Evolutionary conservation across 495 filamentous ascomycete species (phyloP).

Genomic region (Aspergillus nanangensis): DNA sequence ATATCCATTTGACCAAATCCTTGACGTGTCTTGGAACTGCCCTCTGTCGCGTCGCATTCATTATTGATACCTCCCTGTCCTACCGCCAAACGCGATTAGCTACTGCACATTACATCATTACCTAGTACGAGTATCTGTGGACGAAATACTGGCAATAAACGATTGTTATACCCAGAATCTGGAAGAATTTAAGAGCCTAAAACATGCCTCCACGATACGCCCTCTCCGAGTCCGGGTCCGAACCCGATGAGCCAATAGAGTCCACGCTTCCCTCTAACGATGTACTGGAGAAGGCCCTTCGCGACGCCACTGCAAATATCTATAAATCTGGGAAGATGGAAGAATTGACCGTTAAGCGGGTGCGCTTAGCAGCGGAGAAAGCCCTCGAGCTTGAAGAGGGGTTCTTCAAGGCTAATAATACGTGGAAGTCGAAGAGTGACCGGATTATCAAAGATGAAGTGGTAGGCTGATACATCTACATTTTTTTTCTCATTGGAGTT

Average conservation of each 20-base stretch:
- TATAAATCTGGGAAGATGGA: slow-evolving; percentile 55
- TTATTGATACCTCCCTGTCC: too few relatives aligned
- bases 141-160: too few relatives aligned
- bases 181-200: not conserved
- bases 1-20: too few relatives aligned
- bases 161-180: too few relatives aligned
- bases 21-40: too few relatives aligned
- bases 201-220: slow-evolving; percentile 32
- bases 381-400: slow-evolving; percentile 59
- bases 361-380: slow-evolving; percentile 64
- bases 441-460: slow-evolving; percentile 63
- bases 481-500: not conserved
- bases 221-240: slow-evolving; percentile 32
- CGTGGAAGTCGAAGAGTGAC: slow-evolving; percentile 82
- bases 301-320: slow-evolving; percentile 51
- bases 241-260: slow-evolving; percentile 9
- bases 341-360: slow-evolving; percentile 70
- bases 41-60: too few relatives aligned
- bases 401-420: slow-evolving; percentile 58
- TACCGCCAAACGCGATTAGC: too few relatives aligned
- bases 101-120: too few relatives aligned
- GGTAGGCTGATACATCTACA: slow-evolving; percentile 43
- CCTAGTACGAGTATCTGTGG: too few relatives aligned
- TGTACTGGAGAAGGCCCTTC: slow-evolving; percentile 50
- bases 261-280: slow-evolving; percentile 26